phyloP scores from a whole-genome alignment of 768 basidiomycete genomes.

The Rhodotorula taiwanensis region DNA sequence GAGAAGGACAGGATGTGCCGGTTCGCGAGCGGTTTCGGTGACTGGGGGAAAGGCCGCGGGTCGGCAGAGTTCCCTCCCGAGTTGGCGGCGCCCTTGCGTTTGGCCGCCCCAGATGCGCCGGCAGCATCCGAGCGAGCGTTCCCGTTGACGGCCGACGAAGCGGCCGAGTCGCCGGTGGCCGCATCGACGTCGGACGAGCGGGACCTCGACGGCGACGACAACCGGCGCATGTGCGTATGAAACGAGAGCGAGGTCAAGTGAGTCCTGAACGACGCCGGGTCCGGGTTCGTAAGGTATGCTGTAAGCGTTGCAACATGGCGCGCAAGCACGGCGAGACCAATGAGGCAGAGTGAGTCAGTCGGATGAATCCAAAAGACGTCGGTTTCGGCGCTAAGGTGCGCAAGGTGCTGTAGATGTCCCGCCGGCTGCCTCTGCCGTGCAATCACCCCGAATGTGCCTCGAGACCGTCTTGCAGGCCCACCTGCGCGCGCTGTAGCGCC shows the following conservation, averaged over 20 bases:
- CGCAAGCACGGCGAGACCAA: too few relatives aligned
- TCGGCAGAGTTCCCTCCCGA: background rate
- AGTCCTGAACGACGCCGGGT: slow-evolving; percentile 84
- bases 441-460: too few relatives aligned
- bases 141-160: slow-evolving; percentile 5
- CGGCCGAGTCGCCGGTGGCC: slow-evolving; percentile 9
- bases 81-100: background rate
- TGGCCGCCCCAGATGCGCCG: background rate
- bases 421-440: too few relatives aligned
- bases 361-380: too few relatives aligned
- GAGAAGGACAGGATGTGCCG: slow-evolving; percentile 59
- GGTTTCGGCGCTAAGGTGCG: too few relatives aligned
- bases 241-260: slow-evolving; percentile 97
- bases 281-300: slow-evolving; percentile 94
- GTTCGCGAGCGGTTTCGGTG: background rate
- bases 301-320: too few relatives aligned
- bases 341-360: too few relatives aligned
- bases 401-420: too few relatives aligned
- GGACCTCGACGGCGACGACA: slow-evolving; percentile 17
- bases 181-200: background rate
- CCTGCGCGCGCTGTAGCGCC: too few relatives aligned
- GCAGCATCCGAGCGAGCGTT: slow-evolving; percentile 2
- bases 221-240: slow-evolving; percentile 47
- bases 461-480: too few relatives aligned
- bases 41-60: too few relatives aligned